Base-by-base conservation (phyloP, 2,329 filamentous ascomycete species). In the Alternaria longipes region DNA sequence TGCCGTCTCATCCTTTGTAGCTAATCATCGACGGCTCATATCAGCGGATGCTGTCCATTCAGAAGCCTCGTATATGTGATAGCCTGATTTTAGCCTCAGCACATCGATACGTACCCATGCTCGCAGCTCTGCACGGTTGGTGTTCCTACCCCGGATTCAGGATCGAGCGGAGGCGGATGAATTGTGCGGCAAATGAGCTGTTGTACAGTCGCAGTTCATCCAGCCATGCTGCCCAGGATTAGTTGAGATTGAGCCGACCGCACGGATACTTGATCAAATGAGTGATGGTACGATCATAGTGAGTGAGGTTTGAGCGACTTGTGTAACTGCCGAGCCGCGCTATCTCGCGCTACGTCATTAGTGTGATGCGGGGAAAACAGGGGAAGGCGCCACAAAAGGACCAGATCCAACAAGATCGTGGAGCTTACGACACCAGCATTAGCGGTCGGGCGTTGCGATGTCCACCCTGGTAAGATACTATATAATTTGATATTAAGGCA, bases 251-350 rank as follows among this genome's bases (percentile, higher is more conserved):
- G 20, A 36, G 32, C 46, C 22, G 14, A 38, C 14, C 8, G 46
- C 32, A 12, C 20, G 20, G 32, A 22, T 12, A 7, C 9, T 38
- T 38, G 46, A 38, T 36, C 30, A 20, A 41, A 52, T 20, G 36
- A 41, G 50, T 30, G 54, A 30, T 62, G 47, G 24, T 26, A 40
- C 32, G 20, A 36, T 20, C 34, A 26, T 26, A 0, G 30, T 22
- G 28, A 47, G 40, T 36, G 50, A 36, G 32, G 20, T 36, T 36
- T 49, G 30, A 22, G 32, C 46, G 46, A 36, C 22, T 38, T 32
- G 56, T 52, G 47, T 42, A 61, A 64, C 55, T 66, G 58, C 63
- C 63, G 58, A 55, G 38, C 8, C 18, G 30, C 58, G 56, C 63
- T 58, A 63, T 2, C 12, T 9, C 4, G 24, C 54, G 44, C 55